Evolutionary conservation across 192 early-diverging fungal species (phyloP), one percentile per base, ranked within the genome.

Genomic region (Tieghemiomyces parasiticus): DNA sequence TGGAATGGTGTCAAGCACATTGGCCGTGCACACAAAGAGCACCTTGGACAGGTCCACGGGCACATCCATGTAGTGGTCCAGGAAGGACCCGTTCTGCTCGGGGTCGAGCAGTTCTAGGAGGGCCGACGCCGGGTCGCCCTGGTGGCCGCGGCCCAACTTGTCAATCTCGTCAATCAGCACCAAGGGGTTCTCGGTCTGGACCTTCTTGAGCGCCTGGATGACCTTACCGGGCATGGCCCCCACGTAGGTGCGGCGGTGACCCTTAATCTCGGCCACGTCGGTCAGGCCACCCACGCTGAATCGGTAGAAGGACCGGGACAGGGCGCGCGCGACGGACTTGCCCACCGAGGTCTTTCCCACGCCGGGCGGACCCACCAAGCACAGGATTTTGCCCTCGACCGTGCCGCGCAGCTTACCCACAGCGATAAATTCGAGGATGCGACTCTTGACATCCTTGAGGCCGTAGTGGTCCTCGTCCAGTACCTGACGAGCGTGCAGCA

Each of bases 201-300:
- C 96, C 46, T 94, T 93, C 67, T 99, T 99, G 61, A 99, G 71
- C 1, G 96, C 96, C 73, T 99, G 96, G 26, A 99, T 83, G 19
- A 99, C 92, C 70, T 99, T 99, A 44, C 96, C 96, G 22, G 96
- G 96, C 96, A 99, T 99, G 6, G 96, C 96, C 47, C 96, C 96
- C 10, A 99, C 96, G 69, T 99, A 99, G 4, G 96, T 99, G 51
- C 96, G 78, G 35, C 96, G 84, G 74, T 97, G 96, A 28, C 93
- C 96, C 79, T 99, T 99, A 69, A 99, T 95, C 70, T 99, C 96
- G 22, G 96, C 96, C 20, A 97, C 96, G 65, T 99, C 96, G 0
- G 89, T 91, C 65, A 99, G 68, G 0, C 96, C 96, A 53, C 96
- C 96, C 24, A 99, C 96, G 62, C 84, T 88, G 75, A 99, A 99